A percentile compares a stretch with the other conserved stretches of the same genome.
These are phyloP conservation scores for Aspergillus brunneoviolaceus DNA, from an alignment of 2,329 filamentous ascomycete species.

Conservation along the genomic window DNA sequence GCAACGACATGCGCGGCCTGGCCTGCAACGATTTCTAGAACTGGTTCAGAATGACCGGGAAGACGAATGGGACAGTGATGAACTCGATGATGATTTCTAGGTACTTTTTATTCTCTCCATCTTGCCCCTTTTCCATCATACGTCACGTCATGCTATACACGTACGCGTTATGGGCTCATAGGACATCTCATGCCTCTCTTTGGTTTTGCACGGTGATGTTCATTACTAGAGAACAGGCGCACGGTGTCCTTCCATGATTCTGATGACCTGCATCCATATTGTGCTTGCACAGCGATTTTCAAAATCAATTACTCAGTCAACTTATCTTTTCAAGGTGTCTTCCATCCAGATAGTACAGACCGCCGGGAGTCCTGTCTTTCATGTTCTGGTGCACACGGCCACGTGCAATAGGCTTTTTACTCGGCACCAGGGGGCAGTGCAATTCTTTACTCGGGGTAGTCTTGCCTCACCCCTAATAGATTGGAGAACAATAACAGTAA, in stretches of 20 bases:
- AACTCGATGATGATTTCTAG: constrained; percentile 48
- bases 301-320: not conserved
- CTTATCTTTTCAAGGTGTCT: not conserved
- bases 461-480: no score
- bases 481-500: no score
- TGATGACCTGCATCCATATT: not conserved
- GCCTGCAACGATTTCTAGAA: constrained; percentile 53
- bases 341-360: no score
- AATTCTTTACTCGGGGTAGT: no score
- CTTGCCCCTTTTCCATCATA: not conserved
- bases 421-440: no score
- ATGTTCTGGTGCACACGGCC: no score
- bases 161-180: not conserved
- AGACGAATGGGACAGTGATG: constrained; percentile 61
- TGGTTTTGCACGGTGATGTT: not conserved
- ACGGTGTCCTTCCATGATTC: not conserved
- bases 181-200: not conserved
- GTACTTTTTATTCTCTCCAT: not conserved
- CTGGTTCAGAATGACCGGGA: constrained; percentile 55
- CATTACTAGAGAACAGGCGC: not conserved
- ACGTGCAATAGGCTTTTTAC: no score
- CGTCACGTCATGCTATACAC: not conserved
- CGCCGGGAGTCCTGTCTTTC: no score
- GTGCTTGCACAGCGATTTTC: not conserved
- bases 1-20: constrained; percentile 23